Base-by-base conservation (phyloP, 1,139 yeast species). In the Pichia sp. region DNA sequence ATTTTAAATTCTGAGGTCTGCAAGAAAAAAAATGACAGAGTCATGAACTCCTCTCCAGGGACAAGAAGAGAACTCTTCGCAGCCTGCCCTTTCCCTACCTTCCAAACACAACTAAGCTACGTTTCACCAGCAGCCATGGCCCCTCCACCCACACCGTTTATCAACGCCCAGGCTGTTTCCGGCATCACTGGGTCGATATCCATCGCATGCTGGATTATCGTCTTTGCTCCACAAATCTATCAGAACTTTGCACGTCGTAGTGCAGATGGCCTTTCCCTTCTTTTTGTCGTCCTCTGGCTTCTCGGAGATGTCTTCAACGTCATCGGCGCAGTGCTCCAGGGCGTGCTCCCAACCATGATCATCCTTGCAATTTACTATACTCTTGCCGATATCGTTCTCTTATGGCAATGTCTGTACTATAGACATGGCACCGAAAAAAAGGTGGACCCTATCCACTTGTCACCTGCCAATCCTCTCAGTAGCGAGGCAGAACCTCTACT, bases 201-300 rank as follows among this genome's bases (percentile, higher is more conserved):
- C 17, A 80, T 93, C 47, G 96, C 97, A 20, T 93, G 98, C 70
- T 93, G 99, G 99, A 87, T 93, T 60, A 91, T 93, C 53, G 98
- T 93, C 29, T 93, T 93, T 75, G 95, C 96, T 44, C 99, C 99
- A 16, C 99, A 93, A 68, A 86, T 93, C 48, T 92, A 90, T 70
- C 97, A 93, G 68, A 92, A 92, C 67, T 91, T 88, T 68, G 78
- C 79, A 58, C 76, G 97, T 66, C 84, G 87, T 68, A 83, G 91
- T 40, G 83, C 95, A 2, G 97, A 91, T 58, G 97, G 98, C 1
- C 76, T 92, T 38, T 89, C 96, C 6, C 71, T 91, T 43, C 73
- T 86, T 61, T 92, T 92, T 69, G 89, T 92, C 34, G 78, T 89
- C 4, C 76, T 92, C 45, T 92, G 98, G 98, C 76, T 82, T 53